phyloP scores from a whole-genome alignment of 2,329 filamentous ascomycete species.

The Hypoxylon sp. region DNA sequence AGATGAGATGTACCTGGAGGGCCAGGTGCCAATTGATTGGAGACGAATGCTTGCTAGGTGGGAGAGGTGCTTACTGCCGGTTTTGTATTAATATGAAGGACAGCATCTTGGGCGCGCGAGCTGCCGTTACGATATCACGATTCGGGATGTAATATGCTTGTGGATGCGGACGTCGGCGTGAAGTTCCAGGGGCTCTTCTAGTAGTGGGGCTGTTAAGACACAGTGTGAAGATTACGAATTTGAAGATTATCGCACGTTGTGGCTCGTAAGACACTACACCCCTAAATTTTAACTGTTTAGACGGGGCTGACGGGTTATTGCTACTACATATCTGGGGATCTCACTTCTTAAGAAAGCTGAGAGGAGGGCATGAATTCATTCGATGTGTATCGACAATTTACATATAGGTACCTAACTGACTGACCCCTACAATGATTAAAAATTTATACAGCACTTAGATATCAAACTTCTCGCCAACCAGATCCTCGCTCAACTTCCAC shows the following conservation, averaged over 20 bases:
- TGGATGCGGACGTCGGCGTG: slow-evolving; percentile 11
- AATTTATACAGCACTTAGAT: slow-evolving; percentile 18
- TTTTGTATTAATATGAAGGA: slow-evolving; percentile 60
- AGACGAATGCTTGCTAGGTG: neutral
- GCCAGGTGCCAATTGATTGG: neutral
- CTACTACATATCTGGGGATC: no score
- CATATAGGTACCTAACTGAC: neutral
- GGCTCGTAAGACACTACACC: slow-evolving; percentile 16
- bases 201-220: slow-evolving; percentile 15
- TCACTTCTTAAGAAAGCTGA: neutral
- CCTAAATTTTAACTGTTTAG: neutral
- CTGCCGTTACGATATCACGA: slow-evolving; percentile 17
- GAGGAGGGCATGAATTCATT: neutral
- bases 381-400: neutral
- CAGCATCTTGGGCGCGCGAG: slow-evolving; percentile 52
- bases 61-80: slow-evolving; percentile 53
- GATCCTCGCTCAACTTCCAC: slow-evolving; percentile 55
- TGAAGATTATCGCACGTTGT: slow-evolving; percentile 4
- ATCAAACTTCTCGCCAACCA: slow-evolving; percentile 54
- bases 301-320: no score
- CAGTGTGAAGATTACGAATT: neutral
- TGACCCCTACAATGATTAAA: neutral
- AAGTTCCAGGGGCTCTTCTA: slow-evolving; percentile 25
- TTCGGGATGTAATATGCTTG: neutral
- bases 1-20: no score